These are phyloP conservation scores for Peziza echinospora DNA, from an alignment of 495 filamentous ascomycete species.

Conservation along the genomic window DNA sequence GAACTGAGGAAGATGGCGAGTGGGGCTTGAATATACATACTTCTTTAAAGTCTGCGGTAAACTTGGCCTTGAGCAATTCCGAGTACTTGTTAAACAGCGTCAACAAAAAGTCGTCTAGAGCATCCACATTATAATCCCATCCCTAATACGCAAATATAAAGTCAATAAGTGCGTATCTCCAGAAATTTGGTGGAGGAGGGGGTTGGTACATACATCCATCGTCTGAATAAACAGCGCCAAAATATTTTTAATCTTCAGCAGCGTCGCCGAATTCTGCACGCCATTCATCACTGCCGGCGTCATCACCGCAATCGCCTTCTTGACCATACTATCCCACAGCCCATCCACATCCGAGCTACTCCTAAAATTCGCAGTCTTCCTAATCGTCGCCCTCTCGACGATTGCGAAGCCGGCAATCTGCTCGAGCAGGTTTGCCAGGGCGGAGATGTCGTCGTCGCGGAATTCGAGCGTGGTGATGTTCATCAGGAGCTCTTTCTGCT, in stretches of 20 bases:
- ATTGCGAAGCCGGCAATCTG: slow-evolving; percentile 93
- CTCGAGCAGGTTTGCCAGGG: slow-evolving; percentile 69
- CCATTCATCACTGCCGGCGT: slow-evolving; percentile 43
- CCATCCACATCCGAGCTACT: slow-evolving; percentile 82
- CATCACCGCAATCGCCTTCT: slow-evolving; percentile 59
- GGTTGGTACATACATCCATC: slow-evolving; percentile 46
- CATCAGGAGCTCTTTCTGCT: slow-evolving; percentile 76
- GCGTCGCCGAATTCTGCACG: slow-evolving; percentile 59
- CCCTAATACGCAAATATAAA: slow-evolving; percentile 28
- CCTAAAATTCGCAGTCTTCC: slow-evolving; percentile 55
- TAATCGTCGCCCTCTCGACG: slow-evolving; percentile 83
- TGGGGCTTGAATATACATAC: too few species aligned
- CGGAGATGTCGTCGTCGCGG: slow-evolving; percentile 45
- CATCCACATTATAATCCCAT: slow-evolving; percentile 69
- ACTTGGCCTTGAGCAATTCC: slow-evolving; percentile 69
- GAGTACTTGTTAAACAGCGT: slow-evolving; percentile 83
- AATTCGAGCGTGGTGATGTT: slow-evolving; percentile 42
- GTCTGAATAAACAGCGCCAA: slow-evolving; percentile 92
- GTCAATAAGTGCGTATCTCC: slow-evolving; percentile 8
- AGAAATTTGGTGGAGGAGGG: not conserved
- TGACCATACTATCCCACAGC: slow-evolving; percentile 96
- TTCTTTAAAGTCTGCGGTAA: slow-evolving; percentile 86
- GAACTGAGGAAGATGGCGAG: too few species aligned
- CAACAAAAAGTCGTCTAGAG: slow-evolving; percentile 62
- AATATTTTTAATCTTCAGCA: slow-evolving; percentile 78